Conservation (phyloP, 2,329 filamentous ascomycete genomes). For the Cercospora sojina region DNA sequence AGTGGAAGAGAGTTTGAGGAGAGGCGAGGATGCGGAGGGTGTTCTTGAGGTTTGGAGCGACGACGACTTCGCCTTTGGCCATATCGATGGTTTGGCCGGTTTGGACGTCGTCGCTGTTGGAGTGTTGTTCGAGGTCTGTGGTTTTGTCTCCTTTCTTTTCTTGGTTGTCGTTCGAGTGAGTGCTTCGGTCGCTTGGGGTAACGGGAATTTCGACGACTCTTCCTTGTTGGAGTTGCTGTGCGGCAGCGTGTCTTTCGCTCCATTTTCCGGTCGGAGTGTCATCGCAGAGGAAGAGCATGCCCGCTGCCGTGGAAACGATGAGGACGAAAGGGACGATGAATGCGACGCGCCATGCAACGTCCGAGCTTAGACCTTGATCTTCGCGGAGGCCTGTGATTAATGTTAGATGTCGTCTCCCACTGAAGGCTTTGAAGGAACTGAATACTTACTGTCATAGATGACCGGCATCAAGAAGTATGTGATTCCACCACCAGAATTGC, state of each 20-base stretch:
- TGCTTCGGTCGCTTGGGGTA: slow-evolving; percentile 28
- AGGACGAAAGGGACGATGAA: slow-evolving; percentile 82
- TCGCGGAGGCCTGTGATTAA: slow-evolving; percentile 53
- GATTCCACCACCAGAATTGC: slow-evolving; percentile 83
- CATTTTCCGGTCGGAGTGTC: slow-evolving; percentile 80
- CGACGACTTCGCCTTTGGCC: slow-evolving; percentile 59
- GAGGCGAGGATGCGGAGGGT: slow-evolving; percentile 62
- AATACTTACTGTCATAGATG: slow-evolving; percentile 64
- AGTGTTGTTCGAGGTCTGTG: neutral
- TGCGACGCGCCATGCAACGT: slow-evolving; percentile 76
- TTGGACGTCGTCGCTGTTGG: slow-evolving; percentile 38
- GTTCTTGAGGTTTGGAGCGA: slow-evolving; percentile 61
- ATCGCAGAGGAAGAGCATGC: slow-evolving; percentile 70
- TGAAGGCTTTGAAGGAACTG: neutral
- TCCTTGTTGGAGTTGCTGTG: slow-evolving; percentile 51
- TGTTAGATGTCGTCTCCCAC: neutral
- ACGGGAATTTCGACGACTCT: slow-evolving; percentile 38
- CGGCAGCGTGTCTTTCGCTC: slow-evolving; percentile 65
- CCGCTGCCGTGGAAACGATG: slow-evolving; percentile 64
- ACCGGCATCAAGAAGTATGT: slow-evolving; percentile 94
- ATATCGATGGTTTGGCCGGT: slow-evolving; percentile 55
- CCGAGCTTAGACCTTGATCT: slow-evolving; percentile 58
- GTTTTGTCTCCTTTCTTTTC: slow-evolving; percentile 41
- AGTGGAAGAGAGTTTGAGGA: slow-evolving; percentile 54
- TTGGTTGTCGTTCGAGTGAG: slow-evolving; percentile 52